Evolutionary conservation across 768 basidiomycete genomes (phyloP).

Genomic region (Serendipita vermifera): DNA sequence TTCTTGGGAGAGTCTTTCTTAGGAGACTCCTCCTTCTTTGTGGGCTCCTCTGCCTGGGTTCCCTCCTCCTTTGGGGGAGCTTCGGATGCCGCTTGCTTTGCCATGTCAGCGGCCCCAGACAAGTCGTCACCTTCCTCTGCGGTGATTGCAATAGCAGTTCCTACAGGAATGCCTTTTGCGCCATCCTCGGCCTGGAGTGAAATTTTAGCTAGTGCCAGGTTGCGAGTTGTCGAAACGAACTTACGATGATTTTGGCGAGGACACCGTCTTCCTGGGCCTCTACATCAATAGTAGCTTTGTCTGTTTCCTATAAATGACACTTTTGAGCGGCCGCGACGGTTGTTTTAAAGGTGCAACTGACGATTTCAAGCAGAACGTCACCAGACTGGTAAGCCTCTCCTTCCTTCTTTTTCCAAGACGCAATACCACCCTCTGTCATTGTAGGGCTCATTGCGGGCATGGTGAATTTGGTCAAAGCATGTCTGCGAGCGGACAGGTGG

Average conservation of each 20-base stretch:
- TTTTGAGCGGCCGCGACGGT: conserved; percentile 10
- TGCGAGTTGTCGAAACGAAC: conserved; percentile 25
- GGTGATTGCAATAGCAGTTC: conserved; percentile 77
- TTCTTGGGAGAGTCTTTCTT: conserved; percentile 13
- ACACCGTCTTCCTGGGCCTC: conserved; percentile 98
- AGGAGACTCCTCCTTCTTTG: not conserved
- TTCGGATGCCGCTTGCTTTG: conserved; percentile 44
- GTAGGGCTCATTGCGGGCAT: conserved; percentile 99
- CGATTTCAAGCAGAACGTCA: conserved; percentile 93
- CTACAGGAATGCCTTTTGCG: conserved; percentile 75
- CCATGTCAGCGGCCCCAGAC: conserved; percentile 64
- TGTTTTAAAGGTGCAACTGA: conserved; percentile 23
- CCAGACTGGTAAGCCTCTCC: conserved; percentile 81
- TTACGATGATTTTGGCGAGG: conserved; percentile 89
- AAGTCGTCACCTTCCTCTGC: conserved; percentile 94
- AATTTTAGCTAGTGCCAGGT: too few species aligned
- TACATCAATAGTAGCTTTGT: conserved; percentile 99
- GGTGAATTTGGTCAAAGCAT: conserved; percentile 74
- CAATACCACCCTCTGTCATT: conserved; percentile 99
- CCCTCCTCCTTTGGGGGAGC: conserved; percentile 29
- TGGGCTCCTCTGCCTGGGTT: conserved; percentile 29
- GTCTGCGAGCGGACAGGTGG: conserved; percentile 64
- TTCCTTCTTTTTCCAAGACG: conserved; percentile 94
- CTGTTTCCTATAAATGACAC: conserved; percentile 65
- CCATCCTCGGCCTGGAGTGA: conserved; percentile 58